Base-by-base conservation (phyloP, 148 eudicot species). In the Oxyria digyna region DNA sequence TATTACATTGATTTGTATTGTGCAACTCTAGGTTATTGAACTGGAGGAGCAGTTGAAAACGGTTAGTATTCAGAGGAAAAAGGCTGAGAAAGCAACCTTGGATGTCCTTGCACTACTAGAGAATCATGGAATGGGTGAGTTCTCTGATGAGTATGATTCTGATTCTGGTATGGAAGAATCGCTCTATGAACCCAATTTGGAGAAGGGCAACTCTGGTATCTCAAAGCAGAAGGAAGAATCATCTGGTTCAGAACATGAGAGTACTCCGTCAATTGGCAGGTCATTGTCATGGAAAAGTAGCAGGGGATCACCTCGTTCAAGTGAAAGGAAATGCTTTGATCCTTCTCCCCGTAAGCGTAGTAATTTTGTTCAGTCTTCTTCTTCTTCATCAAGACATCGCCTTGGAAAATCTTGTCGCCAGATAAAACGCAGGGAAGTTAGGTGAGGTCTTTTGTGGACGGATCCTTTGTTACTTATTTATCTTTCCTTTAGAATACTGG, bases 221-320 rank as follows among this genome's bases (percentile, higher is more conserved):
- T 71, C 42, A 33, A 75, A 76, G 57, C 18, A 42, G 27, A 82
- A 72, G 21, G 89, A 78, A 57, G 82, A 77, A n/a, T 76, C 70
- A 33, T 83, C 89, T 5, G 76, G 82, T 81, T 91, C 83, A 31
- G 97, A 91, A 55, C 69, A 74, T 52, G 92, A 87, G 45, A 85
- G 87, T 68, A 78, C 84, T 57, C 82, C 83, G 67, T 83, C 84
- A 49, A 75, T 83, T 62, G 80, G 85, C 40, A 73, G 89, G 70
- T 80, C 88, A 67, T 82, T 89, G 83, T 89, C 95, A 42, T 93
- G 98, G 98, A 87, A 82, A 84, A 85, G 89, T 59, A 75, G 79
- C 63, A 85, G 79, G 77, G 83, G 79, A 77, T 74, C 75, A 35
- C 69, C 75, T 8, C 76, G 26, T 62, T 73, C 76, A 14, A 62